phyloP scores from a whole-genome alignment of 2,329 filamentous ascomycete genomes.

The Biscogniauxia sp. region DNA sequence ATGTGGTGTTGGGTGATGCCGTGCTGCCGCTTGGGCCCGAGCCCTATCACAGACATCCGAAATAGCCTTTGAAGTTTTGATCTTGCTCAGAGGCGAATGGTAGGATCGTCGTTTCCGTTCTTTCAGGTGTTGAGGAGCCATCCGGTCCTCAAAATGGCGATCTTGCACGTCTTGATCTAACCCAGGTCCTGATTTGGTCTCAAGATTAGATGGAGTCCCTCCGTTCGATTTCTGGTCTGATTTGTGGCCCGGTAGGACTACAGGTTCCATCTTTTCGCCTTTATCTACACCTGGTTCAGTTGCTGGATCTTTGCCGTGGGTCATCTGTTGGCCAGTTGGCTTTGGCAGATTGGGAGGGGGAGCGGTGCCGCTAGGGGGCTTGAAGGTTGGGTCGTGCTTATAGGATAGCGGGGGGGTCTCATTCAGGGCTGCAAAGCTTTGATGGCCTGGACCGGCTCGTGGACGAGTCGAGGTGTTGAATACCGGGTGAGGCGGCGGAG shows the following conservation, averaged over 20 bases:
- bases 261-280: neutral
- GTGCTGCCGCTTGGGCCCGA: conserved; percentile 9
- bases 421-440: neutral
- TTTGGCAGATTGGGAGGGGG: neutral
- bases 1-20: neutral
- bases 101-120: neutral
- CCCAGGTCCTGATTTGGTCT: neutral
- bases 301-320: neutral
- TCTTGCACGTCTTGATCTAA: neutral
- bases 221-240: neutral
- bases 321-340: neutral
- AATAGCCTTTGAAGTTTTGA: conserved; percentile 12
- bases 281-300: neutral
- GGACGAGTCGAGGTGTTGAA: neutral
- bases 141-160: conserved; percentile 10
- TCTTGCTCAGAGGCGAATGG: conserved; percentile 4
- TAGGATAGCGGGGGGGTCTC: neutral
- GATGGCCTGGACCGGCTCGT: neutral
- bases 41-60: conserved; percentile 12
- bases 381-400: neutral
- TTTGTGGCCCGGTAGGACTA: neutral
- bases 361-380: neutral
- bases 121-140: neutral
- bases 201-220: neutral
- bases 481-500: conserved; percentile 11